Evolutionary conservation across 805 yeast species (phyloP).

Genomic region (Candida caryicola): DNA sequence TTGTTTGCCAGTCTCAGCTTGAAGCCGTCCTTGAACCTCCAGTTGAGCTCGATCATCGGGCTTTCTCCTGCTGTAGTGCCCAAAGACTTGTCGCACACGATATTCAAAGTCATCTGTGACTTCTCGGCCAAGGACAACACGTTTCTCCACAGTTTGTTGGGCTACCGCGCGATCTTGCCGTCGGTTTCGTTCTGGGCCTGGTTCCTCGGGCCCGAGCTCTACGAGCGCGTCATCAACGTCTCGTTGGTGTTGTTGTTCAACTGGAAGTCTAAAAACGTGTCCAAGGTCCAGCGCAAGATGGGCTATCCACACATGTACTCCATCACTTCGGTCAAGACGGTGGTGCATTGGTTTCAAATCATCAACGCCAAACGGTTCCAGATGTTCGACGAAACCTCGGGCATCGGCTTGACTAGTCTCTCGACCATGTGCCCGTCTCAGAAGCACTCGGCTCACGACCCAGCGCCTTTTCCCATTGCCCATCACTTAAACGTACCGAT

Average conservation of each 20-base stretch:
- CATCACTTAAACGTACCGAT: constrained; percentile 29
- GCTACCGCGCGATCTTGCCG: constrained; percentile 26
- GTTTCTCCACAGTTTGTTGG: constrained; percentile 25
- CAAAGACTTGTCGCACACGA: constrained; percentile 20
- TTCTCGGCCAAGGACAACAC: constrained; percentile 24
- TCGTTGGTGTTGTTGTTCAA: constrained; percentile 25
- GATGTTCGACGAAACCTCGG: constrained; percentile 31
- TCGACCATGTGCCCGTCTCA: constrained; percentile 15
- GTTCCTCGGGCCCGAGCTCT: constrained; percentile 19
- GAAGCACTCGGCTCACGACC: constrained; percentile 16
- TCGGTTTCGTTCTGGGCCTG: constrained; percentile 30
- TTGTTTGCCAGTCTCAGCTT: constrained; percentile 30
- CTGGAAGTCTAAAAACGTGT: constrained; percentile 25
- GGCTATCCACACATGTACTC: constrained; percentile 34
- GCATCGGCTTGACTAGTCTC: constrained; percentile 21
- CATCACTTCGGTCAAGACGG: constrained; percentile 26
- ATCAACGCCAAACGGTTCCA: constrained; percentile 28
- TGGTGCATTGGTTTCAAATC: constrained; percentile 34
- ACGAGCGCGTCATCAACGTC: constrained; percentile 23
- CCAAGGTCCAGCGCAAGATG: constrained; percentile 19
- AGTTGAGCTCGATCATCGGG: constrained; percentile 24
- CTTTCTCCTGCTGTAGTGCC: constrained; percentile 32
- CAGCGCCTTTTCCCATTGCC: constrained; percentile 28
- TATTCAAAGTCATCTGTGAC: constrained; percentile 22
- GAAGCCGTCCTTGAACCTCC: constrained; percentile 20